These are phyloP conservation scores for Barnettozyma wickerhamii DNA, from an alignment of 805 yeast species.

Conservation along the genomic window DNA sequence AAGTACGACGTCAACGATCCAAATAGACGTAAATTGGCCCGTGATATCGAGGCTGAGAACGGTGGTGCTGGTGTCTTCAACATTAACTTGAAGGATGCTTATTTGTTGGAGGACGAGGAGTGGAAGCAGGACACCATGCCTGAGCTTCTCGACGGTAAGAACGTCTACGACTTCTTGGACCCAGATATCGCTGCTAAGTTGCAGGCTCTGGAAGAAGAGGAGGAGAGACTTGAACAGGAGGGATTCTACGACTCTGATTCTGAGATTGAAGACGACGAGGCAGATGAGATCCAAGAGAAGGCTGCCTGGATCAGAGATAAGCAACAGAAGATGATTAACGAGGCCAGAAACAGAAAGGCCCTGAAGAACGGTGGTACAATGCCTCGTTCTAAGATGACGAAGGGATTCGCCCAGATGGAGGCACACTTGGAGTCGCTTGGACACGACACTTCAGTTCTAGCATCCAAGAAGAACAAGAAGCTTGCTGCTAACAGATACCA, in stretches of 20 bases:
- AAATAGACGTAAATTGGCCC: slow-evolving; percentile 72
- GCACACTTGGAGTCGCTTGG: slow-evolving; percentile 87
- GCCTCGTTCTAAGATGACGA: slow-evolving; percentile 86
- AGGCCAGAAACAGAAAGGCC: slow-evolving; percentile 81
- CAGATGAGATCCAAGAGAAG: slow-evolving; percentile 70
- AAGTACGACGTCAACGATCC: slow-evolving; percentile 81
- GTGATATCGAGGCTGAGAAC: slow-evolving; percentile 88
- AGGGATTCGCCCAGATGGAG: slow-evolving; percentile 76
- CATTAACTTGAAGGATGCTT: slow-evolving; percentile 88
- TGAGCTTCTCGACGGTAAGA: slow-evolving; percentile 91
- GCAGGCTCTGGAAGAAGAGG: slow-evolving; percentile 95
- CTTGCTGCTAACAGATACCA: slow-evolving; percentile 36
- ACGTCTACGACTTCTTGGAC: slow-evolving; percentile 95
- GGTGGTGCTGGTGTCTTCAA: slow-evolving; percentile 99
- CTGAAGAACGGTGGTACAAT: slow-evolving; percentile 80
- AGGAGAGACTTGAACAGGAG: slow-evolving; percentile 86
- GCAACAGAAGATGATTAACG: slow-evolving; percentile 89
- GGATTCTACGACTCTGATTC: slow-evolving; percentile 94
- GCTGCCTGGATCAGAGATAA: slow-evolving; percentile 95
- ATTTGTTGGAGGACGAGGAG: slow-evolving; percentile 88
- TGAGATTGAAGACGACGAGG: slow-evolving; percentile 62
- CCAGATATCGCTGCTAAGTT: slow-evolving; percentile 92
- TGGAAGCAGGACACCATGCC: slow-evolving; percentile 99
- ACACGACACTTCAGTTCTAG: slow-evolving; percentile 71
- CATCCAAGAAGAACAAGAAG: slow-evolving; percentile 43